These are phyloP conservation scores for Diaporthe longicolla DNA, from an alignment of 2,329 filamentous ascomycete species.

Conservation along the genomic window DNA sequence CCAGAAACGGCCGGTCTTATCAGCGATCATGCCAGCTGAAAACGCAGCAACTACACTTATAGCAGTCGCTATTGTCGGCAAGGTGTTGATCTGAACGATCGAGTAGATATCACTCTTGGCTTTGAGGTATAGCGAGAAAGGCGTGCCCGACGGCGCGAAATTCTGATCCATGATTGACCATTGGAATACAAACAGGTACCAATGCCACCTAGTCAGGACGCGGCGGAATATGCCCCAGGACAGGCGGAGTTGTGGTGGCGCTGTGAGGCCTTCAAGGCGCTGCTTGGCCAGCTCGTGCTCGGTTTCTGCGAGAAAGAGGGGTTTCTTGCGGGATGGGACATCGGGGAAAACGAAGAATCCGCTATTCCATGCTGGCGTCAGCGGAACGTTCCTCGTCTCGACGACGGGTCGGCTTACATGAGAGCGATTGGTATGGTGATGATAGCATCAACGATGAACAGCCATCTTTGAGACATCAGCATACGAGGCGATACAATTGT, in stretches of 20 bases:
- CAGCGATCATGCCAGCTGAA: neutral
- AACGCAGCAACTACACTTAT: neutral
- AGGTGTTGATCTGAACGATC: constrained; percentile 13
- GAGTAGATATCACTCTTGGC: constrained; percentile 11
- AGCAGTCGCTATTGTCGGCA: constrained; percentile 3
- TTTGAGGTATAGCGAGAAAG: neutral
- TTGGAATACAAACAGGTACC: neutral
- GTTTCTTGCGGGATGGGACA: constrained; percentile 9
- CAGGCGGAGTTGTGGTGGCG: neutral
- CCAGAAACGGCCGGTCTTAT: constrained; percentile 8
- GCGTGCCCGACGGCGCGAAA: neutral
- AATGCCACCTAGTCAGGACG: constrained; percentile 11
- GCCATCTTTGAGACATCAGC: neutral
- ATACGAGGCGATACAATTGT: too few species aligned
- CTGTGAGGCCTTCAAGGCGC: constrained; percentile 1
- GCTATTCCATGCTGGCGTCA: neutral
- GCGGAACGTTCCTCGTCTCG: neutral
- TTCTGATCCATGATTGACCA: constrained; percentile 13
- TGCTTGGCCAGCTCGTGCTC: neutral
- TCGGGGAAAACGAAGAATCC: constrained; percentile 10
- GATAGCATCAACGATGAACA: constrained; percentile 9
- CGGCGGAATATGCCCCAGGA: constrained; percentile 12
- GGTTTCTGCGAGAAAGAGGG: neutral
- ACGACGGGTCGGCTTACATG: neutral
- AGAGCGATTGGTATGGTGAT: constrained; percentile 9